phyloP scores from a whole-genome alignment of 108 stramenopile species.

The Conticribra weissflogii region DNA sequence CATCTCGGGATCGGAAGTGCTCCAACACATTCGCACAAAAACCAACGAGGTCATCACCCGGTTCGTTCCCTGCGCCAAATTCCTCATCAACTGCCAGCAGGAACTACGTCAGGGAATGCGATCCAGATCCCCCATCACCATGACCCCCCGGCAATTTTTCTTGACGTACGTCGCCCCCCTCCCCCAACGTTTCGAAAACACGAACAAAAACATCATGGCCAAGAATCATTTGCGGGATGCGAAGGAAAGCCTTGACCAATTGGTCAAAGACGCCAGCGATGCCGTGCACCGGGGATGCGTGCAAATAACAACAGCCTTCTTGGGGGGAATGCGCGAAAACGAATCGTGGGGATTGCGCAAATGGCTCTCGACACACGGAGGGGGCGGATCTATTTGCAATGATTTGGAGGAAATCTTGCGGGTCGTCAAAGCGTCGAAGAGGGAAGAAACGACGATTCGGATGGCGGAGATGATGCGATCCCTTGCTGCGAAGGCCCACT shows the following conservation, averaged over 20 bases:
- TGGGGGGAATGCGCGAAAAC: slow-evolving; percentile 90
- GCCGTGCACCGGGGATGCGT: slow-evolving; percentile 67
- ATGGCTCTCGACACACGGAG: slow-evolving; percentile 84
- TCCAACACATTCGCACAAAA: slow-evolving; percentile 51
- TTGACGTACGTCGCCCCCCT: slow-evolving; percentile 63
- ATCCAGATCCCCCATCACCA: slow-evolving; percentile 25
- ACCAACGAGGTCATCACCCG: slow-evolving; percentile 72
- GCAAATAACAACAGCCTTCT: slow-evolving; percentile 79
- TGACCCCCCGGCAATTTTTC: slow-evolving; percentile 76
- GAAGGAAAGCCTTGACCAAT: slow-evolving; percentile 50
- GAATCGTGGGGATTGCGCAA: slow-evolving; percentile 90
- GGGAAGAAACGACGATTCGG: slow-evolving; percentile 53
- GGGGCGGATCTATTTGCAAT: slow-evolving; percentile 80
- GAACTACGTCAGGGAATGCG: slow-evolving; percentile 79
- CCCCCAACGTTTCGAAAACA: slow-evolving; percentile 63
- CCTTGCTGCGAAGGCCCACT: slow-evolving; percentile 61
- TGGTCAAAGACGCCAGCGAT: slow-evolving; percentile 57
- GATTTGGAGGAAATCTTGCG: slow-evolving; percentile 77
- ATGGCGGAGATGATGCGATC: slow-evolving; percentile 71
- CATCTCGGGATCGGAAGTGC: slow-evolving; percentile 62
- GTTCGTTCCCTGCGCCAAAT: slow-evolving; percentile 85
- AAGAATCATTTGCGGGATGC: slow-evolving; percentile 52
- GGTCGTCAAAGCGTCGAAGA: slow-evolving; percentile 58
- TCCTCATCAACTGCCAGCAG: slow-evolving; percentile 88
- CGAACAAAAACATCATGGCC: slow-evolving; percentile 66